Base-by-base conservation (phyloP, 2,329 filamentous ascomycete species). In the Chaetomium olivaceum region DNA sequence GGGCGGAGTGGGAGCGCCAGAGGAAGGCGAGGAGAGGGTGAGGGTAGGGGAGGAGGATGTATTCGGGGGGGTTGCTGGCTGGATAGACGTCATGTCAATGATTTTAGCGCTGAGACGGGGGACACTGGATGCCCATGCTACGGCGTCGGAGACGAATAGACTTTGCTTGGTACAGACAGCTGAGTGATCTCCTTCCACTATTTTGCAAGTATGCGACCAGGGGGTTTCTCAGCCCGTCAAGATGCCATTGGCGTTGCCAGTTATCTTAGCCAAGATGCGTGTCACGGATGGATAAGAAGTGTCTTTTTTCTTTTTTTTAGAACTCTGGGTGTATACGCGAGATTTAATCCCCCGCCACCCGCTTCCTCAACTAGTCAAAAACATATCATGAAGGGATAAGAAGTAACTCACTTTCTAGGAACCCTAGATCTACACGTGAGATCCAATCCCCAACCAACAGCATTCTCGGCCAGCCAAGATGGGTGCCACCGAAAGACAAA, bases 1-100 rank as follows among this genome's bases (percentile, higher is more conserved):
- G 86, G 67, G 86, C 83, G 21, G 85, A 86, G 77, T 87, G 83
- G 81, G 85, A 88, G 76, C 78, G 83, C 71, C 79, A 80, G 73
- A 78, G 80, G 73, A 78, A 76, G 74, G 76, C 76, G 11, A 79
- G 73, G 71, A 77, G 74, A 67, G 69, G 73, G 58, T 69, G 71
- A 66, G 25, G 16, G 56, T 8, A 12, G 1, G 58, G 33, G 19
- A n/a, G n/a, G n/a, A n/a, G 59, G 2, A 16, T n/a, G 58, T 36
- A 39, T 19, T 50, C 2, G 19, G 21, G 7, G 56, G 21, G 12
- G 12, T 23, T 50, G 36, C 39, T 36, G 55, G 50, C 33, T 59
- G 62, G 29, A 50, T 63, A 57, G 21, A 16, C 21, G 29, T 12
- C 6, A 31, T 9, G 4, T 11, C 14, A 23, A n/a, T 27, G 21